Percentiles rank a stretch among this genome's conserved stretches.
Conservation (phyloP, 257 asterid genomes). For the Solanum rostratum region DNA sequence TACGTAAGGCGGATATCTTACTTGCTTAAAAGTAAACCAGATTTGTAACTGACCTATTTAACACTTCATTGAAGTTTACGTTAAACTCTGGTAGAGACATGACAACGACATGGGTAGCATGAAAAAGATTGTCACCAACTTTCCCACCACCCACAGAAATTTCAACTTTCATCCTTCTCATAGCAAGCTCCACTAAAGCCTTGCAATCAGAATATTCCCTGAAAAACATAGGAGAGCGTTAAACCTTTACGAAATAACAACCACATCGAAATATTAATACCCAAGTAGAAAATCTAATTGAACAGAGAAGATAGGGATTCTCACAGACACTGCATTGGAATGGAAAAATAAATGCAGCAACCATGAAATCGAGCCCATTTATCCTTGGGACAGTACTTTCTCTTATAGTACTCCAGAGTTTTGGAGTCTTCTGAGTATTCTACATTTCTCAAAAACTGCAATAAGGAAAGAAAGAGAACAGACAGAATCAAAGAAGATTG, state of each 20-base stretch:
- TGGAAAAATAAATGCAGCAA: slow-evolving; percentile 61
- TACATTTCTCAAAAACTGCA: slow-evolving; percentile 56
- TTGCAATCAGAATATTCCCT: slow-evolving; percentile 42
- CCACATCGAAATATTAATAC: slow-evolving; percentile 1
- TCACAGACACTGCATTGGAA: slow-evolving; percentile 40
- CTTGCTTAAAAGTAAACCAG: background rate
- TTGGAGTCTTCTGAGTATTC: slow-evolving; percentile 28
- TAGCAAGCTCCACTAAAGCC: slow-evolving; percentile 44
- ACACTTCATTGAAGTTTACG: slow-evolving; percentile 35
- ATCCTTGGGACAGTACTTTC: slow-evolving; percentile 62
- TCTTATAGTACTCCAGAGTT: slow-evolving; percentile 48
- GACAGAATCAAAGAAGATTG: background rate
- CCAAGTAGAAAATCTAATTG: background rate
- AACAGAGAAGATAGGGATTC: slow-evolving; percentile 12
- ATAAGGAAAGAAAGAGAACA: slow-evolving; percentile 6
- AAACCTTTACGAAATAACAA: slow-evolving; percentile 4
- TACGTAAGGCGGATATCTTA: background rate
- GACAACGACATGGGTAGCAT: slow-evolving; percentile 72
- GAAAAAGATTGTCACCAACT: slow-evolving; percentile 37
- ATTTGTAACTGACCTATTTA: slow-evolving; percentile 40
- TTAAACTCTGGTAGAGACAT: slow-evolving; percentile 28
- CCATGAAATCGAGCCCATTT: slow-evolving; percentile 79
- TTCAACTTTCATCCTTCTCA: slow-evolving; percentile 74
- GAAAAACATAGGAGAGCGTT: slow-evolving; percentile 6
- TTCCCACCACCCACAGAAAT: slow-evolving; percentile 68